phyloP scores from a whole-genome alignment of 129 eudicot genomes.

The Erigeron canadensis region DNA sequence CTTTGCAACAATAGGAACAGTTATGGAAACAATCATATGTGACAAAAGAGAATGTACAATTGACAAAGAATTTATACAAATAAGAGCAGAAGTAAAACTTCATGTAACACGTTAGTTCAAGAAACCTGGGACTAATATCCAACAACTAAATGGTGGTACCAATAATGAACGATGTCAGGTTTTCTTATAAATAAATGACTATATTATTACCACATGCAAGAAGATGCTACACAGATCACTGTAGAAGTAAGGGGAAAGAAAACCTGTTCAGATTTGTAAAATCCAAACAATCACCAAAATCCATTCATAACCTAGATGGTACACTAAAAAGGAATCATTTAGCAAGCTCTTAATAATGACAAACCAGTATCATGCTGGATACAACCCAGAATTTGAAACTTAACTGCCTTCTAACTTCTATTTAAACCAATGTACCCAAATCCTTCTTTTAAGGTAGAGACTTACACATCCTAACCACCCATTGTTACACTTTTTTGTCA shows the following conservation, averaged over 20 bases:
- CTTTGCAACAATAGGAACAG: slow-evolving; percentile 11
- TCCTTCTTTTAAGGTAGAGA: too few relatives aligned
- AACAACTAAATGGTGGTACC: neutral
- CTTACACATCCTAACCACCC: too few relatives aligned
- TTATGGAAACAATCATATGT: neutral
- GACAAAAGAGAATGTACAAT: neutral
- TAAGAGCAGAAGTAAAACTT: neutral
- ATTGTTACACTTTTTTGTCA: too few relatives aligned
- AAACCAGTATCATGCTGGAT: neutral
- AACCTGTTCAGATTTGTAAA: neutral
- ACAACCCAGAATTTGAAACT: neutral
- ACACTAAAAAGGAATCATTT: neutral
- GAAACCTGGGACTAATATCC: neutral
- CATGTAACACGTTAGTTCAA: neutral
- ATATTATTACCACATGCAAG: slow-evolving; percentile 5
- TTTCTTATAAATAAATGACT: neutral
- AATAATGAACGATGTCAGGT: neutral
- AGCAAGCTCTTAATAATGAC: neutral
- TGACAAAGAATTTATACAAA: slow-evolving; percentile 10
- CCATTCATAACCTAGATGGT: slow-evolving; percentile 5
- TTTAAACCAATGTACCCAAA: neutral
- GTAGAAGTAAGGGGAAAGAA: neutral
- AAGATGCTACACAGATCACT: slow-evolving; percentile 11
- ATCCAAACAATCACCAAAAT: slow-evolving; percentile 4
- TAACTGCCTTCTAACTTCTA: neutral